A percentile compares a stretch with the other conserved stretches of the same genome.
Conservation (phyloP, 495 filamentous ascomycete species). For the Neurospora sublineolata region DNA sequence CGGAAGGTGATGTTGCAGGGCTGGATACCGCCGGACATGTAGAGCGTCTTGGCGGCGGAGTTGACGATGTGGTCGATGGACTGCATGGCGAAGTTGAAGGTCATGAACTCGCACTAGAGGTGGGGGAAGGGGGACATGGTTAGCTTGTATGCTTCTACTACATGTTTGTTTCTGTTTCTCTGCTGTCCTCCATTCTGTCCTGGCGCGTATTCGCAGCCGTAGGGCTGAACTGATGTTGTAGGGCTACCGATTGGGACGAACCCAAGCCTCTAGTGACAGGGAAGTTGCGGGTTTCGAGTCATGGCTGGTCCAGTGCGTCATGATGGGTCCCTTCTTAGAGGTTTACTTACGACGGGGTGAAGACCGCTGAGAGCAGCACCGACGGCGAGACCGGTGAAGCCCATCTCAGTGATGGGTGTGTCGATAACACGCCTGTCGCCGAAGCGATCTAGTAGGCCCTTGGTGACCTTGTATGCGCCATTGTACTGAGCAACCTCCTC, state of each 20-base stretch:
- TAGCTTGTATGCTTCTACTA: neutral
- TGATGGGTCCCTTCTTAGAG: neutral
- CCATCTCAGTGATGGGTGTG: slow-evolving; percentile 94
- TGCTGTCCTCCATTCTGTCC: neutral
- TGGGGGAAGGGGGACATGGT: neutral
- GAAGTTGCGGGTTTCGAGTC: neutral
- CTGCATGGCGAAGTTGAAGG: slow-evolving; percentile 99
- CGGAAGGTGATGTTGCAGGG: slow-evolving; percentile 99
- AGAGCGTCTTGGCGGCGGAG: slow-evolving; percentile 96
- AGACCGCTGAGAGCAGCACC: slow-evolving; percentile 90
- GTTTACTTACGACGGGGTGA: slow-evolving; percentile 71
- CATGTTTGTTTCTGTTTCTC: neutral
- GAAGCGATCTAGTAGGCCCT: slow-evolving; percentile 91
- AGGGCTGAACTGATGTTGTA: neutral
- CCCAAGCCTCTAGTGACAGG: neutral
- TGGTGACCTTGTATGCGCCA: slow-evolving; percentile 98
- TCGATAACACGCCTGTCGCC: slow-evolving; percentile 96
- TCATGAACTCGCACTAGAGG: slow-evolving; percentile 94
- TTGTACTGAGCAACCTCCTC: slow-evolving; percentile 99
- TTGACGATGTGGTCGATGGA: slow-evolving; percentile 99
- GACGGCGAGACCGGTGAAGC: slow-evolving; percentile 84
- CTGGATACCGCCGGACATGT: slow-evolving; percentile 99
- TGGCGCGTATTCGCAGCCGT: neutral
- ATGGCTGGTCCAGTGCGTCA: neutral
- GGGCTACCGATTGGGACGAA: neutral